Base-by-base conservation (phyloP, 1,284 basidiomycete species). In the Agroathelia rolfsii region DNA sequence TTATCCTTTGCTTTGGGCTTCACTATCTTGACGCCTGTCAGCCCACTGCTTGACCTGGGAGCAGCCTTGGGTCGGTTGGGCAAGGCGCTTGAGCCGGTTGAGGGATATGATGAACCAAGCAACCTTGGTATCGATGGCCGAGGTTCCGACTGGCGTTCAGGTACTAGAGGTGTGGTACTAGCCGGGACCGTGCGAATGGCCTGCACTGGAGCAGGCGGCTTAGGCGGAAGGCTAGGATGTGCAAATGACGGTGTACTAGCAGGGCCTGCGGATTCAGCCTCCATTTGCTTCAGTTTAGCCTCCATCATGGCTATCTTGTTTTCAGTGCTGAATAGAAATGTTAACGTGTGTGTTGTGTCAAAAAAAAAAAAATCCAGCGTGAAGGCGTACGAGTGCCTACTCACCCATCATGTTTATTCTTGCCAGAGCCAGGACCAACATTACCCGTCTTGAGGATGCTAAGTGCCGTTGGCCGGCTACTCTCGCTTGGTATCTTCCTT, bases 221-320 rank as follows among this genome's bases (percentile, higher is more conserved):
- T 44, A 42, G 11, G 47, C 40, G 13, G 44, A 36, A 9, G 48
- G 28, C 14, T 41, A 37, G 28, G 38, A n/a, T n/a, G n/a, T n/a
- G n/a, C n/a, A n/a, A n/a, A n/a, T n/a, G n/a, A n/a, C 32, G 35
- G 42, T 14, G 37, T 42, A 31, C 24, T 32, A 37, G 25, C 41
- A 46, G 13, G 50, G 51, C 33, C 55, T 50, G 21, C 20, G n/a
- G 37, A 36, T 8, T 53, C 51, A 34, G 60, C 55, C 43, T 76
- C 73, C 71, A 95, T 74, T 41, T 86, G 73, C 6, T 76, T 72
- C 13, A 97, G 64, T 55, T 97, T 97, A 4, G 93, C 93, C 55
- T 97, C 94, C 70, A 96, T 83, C 41, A 83, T 76, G 2, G 90
- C 89, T 45, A 97, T 97, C 59, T 95, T 95, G 42, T 79, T 78